Conservation (phyloP, 495 filamentous ascomycete species). For the Penicillium ochrochloron region DNA sequence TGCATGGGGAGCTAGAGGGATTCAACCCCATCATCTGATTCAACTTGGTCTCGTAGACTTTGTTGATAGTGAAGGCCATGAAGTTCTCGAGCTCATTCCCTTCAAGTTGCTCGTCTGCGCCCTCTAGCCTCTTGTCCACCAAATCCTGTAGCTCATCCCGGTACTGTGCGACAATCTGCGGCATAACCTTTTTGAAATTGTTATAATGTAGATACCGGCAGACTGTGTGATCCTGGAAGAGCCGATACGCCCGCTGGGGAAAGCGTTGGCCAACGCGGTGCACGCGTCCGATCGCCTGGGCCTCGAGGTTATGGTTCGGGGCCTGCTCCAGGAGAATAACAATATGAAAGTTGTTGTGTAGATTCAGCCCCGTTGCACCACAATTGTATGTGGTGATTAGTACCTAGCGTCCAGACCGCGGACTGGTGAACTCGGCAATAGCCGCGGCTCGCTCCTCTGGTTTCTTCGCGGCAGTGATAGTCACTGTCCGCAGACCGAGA, state of each 20-base stretch:
- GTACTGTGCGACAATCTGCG: no score
- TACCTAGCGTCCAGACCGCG: neutral
- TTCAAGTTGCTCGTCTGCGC: no score
- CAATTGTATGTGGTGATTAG: conserved; percentile 1
- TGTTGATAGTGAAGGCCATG: no score
- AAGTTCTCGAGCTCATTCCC: no score
- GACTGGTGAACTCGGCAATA: neutral
- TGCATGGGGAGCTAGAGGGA: neutral
- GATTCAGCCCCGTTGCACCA: neutral
- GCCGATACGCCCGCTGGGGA: neutral
- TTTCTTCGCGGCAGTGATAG: neutral
- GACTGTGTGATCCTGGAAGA: conserved; percentile 5
- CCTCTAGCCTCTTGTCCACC: no score
- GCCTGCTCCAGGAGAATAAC: neutral
- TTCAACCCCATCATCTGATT: no score
- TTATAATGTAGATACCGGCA: neutral
- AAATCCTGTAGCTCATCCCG: no score
- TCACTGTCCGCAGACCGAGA: neutral
- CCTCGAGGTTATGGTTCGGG: neutral
- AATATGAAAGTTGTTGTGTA: neutral
- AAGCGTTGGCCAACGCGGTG: neutral
- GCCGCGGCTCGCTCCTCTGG: neutral
- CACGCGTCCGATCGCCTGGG: conserved; percentile 1
- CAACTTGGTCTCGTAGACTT: no score
- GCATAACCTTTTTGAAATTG: conserved; percentile 1